Conservation (phyloP, 2,329 filamentous ascomycete genomes). For the Neoscytalidium dimidiatum region DNA sequence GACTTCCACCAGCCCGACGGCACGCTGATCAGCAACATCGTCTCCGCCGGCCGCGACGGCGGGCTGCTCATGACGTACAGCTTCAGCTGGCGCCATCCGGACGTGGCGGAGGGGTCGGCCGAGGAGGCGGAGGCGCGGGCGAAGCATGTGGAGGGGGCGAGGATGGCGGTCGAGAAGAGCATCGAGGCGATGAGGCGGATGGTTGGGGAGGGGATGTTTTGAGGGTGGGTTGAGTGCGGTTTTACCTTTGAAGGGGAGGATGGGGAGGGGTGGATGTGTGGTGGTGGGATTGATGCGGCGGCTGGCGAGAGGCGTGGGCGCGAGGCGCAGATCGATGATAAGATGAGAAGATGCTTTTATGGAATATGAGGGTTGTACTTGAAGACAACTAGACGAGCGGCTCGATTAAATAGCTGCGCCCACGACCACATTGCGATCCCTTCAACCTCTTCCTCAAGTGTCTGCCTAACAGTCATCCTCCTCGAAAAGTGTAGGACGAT, state of each 20-base stretch:
- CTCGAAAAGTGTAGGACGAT: background rate
- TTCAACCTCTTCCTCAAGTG: background rate
- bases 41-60: constrained; percentile 41
- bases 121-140: constrained; percentile 33
- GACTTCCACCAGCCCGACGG: constrained; percentile 49
- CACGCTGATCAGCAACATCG: constrained; percentile 46
- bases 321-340: too few species aligned
- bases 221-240: background rate
- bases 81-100: constrained; percentile 44
- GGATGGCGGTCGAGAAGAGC: constrained; percentile 45
- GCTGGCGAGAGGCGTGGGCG: too few species aligned
- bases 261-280: too few species aligned
- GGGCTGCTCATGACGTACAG: constrained; percentile 45
- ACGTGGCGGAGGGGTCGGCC: constrained; percentile 37
- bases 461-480: background rate
- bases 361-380: too few species aligned
- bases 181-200: constrained; percentile 47
- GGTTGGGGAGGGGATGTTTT: constrained; percentile 36
- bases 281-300: too few species aligned
- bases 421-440: background rate
- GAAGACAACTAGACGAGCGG: too few species aligned
- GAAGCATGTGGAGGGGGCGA: constrained; percentile 35
- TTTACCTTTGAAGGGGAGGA: background rate
- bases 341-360: too few species aligned
- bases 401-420: too few species aligned